These are phyloP conservation scores for Cryptosporidium tyzzeri DNA, from an alignment of 169 alveolate genomes.

Conservation along the genomic window DNA sequence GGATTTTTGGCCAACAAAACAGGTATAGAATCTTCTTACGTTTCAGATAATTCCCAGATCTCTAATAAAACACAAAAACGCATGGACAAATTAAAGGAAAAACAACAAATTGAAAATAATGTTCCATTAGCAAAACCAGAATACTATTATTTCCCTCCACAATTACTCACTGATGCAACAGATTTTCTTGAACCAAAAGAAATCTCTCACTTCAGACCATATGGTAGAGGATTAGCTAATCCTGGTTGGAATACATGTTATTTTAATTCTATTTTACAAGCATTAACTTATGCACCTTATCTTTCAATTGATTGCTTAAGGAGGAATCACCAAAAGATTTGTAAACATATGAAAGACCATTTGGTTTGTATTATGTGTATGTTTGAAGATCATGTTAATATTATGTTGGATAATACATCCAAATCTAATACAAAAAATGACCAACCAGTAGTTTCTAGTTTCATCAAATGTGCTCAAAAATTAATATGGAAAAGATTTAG, in stretches of 20 bases:
- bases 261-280: constrained; percentile 69
- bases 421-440: constrained; percentile 47
- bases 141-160: constrained; percentile 63
- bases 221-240: constrained; percentile 57
- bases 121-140: constrained; percentile 48
- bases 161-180: constrained; percentile 5
- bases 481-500: constrained; percentile 78
- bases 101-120: constrained; percentile 10
- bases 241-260: constrained; percentile 77
- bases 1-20: constrained; percentile 1
- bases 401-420: constrained; percentile 43
- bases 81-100: neutral
- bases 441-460: constrained; percentile 31
- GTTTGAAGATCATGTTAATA: constrained; percentile 80
- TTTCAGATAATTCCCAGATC: neutral
- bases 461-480: constrained; percentile 76
- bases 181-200: neutral
- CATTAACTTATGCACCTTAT: constrained; percentile 64
- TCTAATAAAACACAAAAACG: neutral
- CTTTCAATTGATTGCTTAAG: constrained; percentile 39
- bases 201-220: neutral
- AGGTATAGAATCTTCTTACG: neutral
- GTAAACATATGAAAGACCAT: constrained; percentile 27
- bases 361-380: constrained; percentile 79
- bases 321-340: constrained; percentile 47